A percentile compares a stretch with the other conserved stretches of the same genome.
These are phyloP conservation scores for Omphalotus olearius DNA, from an alignment of 1,284 basidiomycete genomes.

Conservation along the genomic window DNA sequence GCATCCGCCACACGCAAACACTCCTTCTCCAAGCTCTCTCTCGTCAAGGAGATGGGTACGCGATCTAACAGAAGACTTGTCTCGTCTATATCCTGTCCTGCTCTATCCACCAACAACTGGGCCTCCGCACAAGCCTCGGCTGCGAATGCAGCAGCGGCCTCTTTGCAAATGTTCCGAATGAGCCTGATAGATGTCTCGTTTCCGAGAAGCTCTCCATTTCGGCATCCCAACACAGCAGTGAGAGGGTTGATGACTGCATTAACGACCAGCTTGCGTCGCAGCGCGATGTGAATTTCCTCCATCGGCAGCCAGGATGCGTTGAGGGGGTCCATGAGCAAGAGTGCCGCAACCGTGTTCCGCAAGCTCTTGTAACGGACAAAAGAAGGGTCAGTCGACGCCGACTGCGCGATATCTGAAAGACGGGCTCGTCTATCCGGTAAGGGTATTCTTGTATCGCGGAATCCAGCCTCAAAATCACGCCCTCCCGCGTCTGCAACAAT, in stretches of 20 bases:
- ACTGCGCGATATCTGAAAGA: constrained; percentile 53
- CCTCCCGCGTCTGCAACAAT: constrained; percentile 70
- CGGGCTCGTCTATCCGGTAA: constrained; percentile 34
- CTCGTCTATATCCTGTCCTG: constrained; percentile 26
- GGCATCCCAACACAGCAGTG: constrained; percentile 77
- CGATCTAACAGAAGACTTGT: constrained; percentile 38
- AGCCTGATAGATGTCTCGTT: constrained; percentile 40
- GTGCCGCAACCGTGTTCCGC: constrained; percentile 63
- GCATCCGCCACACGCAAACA: constrained; percentile 49
- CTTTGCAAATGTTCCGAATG: constrained; percentile 47
- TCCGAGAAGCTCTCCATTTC: constrained; percentile 72
- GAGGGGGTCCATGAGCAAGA: constrained; percentile 57
- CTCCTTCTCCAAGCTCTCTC: constrained; percentile 39
- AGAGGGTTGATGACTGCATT: constrained; percentile 88
- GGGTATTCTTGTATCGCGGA: constrained; percentile 32
- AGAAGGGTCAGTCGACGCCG: constrained; percentile 30
- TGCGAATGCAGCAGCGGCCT: constrained; percentile 58
- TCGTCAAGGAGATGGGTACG: constrained; percentile 25
- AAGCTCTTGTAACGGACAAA: constrained; percentile 53
- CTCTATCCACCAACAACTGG: constrained; percentile 25
- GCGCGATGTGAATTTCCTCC: constrained; percentile 62
- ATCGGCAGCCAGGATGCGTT: constrained; percentile 68
- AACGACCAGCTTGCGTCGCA: constrained; percentile 82
- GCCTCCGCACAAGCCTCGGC: constrained; percentile 46
- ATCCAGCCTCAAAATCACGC: constrained; percentile 55